A percentile compares a stretch with the other conserved stretches of the same genome.
These are phyloP conservation scores for Pichia sp. DNA, from an alignment of 1,139 yeast genomes.

Conservation along the genomic window DNA sequence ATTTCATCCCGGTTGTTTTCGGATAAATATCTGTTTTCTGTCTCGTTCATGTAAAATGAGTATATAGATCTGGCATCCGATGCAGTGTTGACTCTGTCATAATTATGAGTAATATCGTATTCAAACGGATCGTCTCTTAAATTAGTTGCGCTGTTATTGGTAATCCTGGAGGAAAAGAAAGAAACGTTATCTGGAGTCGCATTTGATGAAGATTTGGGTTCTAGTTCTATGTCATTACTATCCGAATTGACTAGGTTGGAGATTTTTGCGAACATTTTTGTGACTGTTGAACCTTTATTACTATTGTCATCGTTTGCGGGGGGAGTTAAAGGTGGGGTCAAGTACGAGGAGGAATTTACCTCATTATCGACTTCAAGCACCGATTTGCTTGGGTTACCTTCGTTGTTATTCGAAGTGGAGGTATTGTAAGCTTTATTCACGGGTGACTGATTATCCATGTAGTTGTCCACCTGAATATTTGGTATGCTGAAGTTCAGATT, in stretches of 20 bases:
- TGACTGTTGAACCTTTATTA: background rate
- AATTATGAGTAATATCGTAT: background rate
- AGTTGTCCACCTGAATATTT: conserved; percentile 6
- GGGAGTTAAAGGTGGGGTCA: background rate
- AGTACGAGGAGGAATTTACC: background rate
- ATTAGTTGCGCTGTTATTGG: background rate
- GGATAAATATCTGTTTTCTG: conserved; percentile 2
- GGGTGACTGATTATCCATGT: conserved; percentile 1
- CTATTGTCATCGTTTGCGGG: background rate
- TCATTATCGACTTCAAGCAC: background rate
- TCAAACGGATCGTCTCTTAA: background rate
- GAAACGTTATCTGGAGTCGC: conserved; percentile 1
- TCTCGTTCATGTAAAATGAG: conserved; percentile 3
- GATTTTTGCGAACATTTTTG: conserved; percentile 10
- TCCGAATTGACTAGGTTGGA: conserved; percentile 16
- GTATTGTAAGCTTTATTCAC: background rate
- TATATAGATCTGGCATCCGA: conserved; percentile 5
- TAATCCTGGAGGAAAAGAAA: background rate
- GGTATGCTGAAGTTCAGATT: conserved; percentile 2
- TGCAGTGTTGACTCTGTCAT: background rate
- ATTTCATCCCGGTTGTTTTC: conserved; percentile 5
- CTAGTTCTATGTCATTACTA: background rate
- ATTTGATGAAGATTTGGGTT: background rate
- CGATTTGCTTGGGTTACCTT: background rate
- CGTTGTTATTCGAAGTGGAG: background rate